These are phyloP conservation scores for Phytophthora capsici DNA, from an alignment of 352 stramenopile genomes.

Conservation along the genomic window DNA sequence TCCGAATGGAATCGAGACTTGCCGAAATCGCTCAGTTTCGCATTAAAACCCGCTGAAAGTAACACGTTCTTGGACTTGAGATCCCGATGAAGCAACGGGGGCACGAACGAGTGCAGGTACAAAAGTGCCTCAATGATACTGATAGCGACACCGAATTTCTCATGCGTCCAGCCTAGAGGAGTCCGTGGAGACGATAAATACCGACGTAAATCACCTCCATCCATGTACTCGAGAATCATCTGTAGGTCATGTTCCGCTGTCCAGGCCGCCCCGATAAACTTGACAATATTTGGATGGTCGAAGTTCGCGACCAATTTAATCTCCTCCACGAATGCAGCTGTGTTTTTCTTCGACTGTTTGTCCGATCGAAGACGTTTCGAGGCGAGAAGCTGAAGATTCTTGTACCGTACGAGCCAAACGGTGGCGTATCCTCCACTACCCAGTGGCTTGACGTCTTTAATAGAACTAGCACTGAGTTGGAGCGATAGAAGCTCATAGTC, in stretches of 20 bases:
- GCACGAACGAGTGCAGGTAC: constrained; percentile 46
- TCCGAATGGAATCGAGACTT: constrained; percentile 22
- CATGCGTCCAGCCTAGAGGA: constrained; percentile 15
- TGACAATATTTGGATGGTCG: constrained; percentile 47
- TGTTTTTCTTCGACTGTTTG: constrained; percentile 23
- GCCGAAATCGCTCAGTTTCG: constrained; percentile 40
- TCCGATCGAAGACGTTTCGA: constrained; percentile 34
- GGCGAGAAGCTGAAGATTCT: constrained; percentile 26
- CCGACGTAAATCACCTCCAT: constrained; percentile 38
- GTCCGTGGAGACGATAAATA: constrained; percentile 19
- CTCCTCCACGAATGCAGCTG: constrained; percentile 40
- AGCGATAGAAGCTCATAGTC: constrained; percentile 28
- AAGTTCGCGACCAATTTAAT: constrained; percentile 53
- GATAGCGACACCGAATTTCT: constrained; percentile 39
- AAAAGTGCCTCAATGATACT: constrained; percentile 44
- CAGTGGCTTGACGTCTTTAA: constrained; percentile 29
- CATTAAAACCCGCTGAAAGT: constrained; percentile 23
- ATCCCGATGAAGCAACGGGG: constrained; percentile 55
- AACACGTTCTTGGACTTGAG: constrained; percentile 66
- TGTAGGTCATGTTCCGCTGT: constrained; percentile 45
- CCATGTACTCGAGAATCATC: constrained; percentile 50
- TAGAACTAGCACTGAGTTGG: constrained; percentile 25
- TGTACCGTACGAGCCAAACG: constrained; percentile 33
- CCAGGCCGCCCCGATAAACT: constrained; percentile 45
- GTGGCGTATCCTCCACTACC: constrained; percentile 26